Evolutionary conservation across 805 yeast genomes (phyloP), one percentile per base, ranked within the genome.

Genomic region (Trichomonascus vanleenenianus): DNA sequence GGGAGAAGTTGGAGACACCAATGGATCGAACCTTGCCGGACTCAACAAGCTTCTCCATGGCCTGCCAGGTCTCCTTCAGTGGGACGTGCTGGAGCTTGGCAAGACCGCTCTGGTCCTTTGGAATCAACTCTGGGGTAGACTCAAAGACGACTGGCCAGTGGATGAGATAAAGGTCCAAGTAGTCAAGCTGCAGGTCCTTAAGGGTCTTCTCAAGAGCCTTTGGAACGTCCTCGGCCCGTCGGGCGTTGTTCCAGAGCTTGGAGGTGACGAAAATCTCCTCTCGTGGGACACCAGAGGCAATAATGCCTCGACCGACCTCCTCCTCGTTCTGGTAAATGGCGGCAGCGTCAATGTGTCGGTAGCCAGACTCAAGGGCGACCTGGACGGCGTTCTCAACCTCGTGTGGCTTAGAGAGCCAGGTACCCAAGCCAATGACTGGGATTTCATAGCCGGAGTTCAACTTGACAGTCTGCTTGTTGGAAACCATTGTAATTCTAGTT

Each of bases 1-100:
- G 57, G 40, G 86, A 85, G 56, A 72, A 85, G 65, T 84, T 84
- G 7, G 94, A 84, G 12, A 85, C 89, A 40, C 95, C 95, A 46
- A 85, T 78, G 11, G 84, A 72, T 55, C 71, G 74, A 44, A 82
- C 77, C 39, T 68, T 60, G 8, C 86, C 83, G 14, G 63, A 56
- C 30, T 59, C 73, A 12, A 72, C 78, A 2, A 70, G 70, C 49
- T 77, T 76, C 59, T 79, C 77, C 58, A 79, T 61, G 3, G 78
- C 81, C 47, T 60, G 58, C 73, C 77, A 80, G 14, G 76, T 67
- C 38, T 71, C 74, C 35, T 75, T 50, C 8, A 59, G 14, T 12
- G 58, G 38, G 35, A 49, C 42, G 32, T 52, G 56, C 11, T 11
- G 12, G 39, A 30, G 38, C 32, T 18, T 41, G 30, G 43, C 46